phyloP scores from a whole-genome alignment of 1,284 basidiomycete species.

The Boletellus sp. region DNA sequence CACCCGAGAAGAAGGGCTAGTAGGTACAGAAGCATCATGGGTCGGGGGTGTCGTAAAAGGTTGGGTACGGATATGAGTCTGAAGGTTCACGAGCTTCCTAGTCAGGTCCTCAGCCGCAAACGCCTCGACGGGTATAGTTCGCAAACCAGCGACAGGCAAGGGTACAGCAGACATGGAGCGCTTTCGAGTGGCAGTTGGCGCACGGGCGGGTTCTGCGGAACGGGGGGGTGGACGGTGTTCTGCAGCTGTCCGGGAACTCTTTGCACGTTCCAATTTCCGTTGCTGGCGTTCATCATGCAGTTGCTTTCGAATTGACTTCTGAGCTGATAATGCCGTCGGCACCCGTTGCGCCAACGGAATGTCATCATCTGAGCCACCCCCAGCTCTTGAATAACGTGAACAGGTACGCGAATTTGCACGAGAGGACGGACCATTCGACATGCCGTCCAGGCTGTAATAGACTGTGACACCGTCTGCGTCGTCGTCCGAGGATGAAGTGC shows the following conservation, averaged over 20 bases:
- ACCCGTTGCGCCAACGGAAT: conserved; percentile 75
- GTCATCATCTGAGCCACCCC: conserved; percentile 46
- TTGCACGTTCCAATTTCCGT: conserved; percentile 49
- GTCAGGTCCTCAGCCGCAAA: conserved; percentile 59
- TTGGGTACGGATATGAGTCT: conserved; percentile 29
- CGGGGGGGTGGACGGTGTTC: conserved; percentile 9
- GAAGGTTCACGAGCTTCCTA: conserved; percentile 52
- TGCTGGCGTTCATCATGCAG: conserved; percentile 65
- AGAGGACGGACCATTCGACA: conserved; percentile 21
- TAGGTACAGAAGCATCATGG: conserved; percentile 7
- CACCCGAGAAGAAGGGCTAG: conserved; percentile 9
- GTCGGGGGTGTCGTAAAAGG: conserved; percentile 9
- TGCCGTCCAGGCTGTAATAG: conserved; percentile 41
- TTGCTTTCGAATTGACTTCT: conserved; percentile 70
- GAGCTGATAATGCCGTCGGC: conserved; percentile 72
- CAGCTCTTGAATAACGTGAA: conserved; percentile 21
- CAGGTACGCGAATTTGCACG: conserved; percentile 23
- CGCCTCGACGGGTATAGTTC: conserved; percentile 28
- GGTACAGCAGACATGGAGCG: conserved; percentile 31
- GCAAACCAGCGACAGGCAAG: conserved; percentile 7
- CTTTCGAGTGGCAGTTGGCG: conserved; percentile 21
- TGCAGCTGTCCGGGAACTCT: conserved; percentile 14
- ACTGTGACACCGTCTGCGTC: conserved; percentile 39
- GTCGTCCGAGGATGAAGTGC: conserved; percentile 39
- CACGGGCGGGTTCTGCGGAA: conserved; percentile 7